A percentile compares a stretch with the other conserved stretches of the same genome.
Conservation (phyloP, 2,329 filamentous ascomycete genomes). For the Xylariaceae sp. region DNA sequence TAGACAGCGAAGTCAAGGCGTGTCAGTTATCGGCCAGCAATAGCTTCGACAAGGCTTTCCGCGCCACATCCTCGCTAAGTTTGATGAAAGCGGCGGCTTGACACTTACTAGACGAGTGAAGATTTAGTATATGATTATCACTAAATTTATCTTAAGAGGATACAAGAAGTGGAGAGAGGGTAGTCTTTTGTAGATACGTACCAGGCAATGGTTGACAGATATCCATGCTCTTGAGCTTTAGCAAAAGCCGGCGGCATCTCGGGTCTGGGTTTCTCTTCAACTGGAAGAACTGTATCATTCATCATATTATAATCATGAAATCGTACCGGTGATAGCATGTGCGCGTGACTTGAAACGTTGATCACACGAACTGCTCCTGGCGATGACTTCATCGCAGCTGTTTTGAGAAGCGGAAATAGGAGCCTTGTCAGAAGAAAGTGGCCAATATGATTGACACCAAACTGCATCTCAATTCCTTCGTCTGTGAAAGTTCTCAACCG, state of each 20-base stretch:
- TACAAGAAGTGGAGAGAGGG: too few species aligned
- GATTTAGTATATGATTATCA: too few species aligned
- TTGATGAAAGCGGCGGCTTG: too few species aligned
- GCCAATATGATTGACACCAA: slow-evolving; percentile 38
- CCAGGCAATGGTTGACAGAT: slow-evolving; percentile 42
- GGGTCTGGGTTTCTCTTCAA: slow-evolving; percentile 29
- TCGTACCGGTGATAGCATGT: slow-evolving; percentile 38
- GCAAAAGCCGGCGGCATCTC: slow-evolving; percentile 28
- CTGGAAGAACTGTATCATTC: slow-evolving; percentile 33
- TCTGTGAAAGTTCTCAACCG: slow-evolving; percentile 38
- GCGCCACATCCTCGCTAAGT: too few species aligned
- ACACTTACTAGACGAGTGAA: too few species aligned
- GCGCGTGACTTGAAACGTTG: slow-evolving; percentile 40
- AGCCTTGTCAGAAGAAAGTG: slow-evolving; percentile 38
- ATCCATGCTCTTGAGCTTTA: slow-evolving; percentile 32
- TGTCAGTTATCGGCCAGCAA: too few species aligned
- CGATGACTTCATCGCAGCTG: slow-evolving; percentile 30
- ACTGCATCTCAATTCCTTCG: slow-evolving; percentile 41
- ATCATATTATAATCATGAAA: slow-evolving; percentile 44
- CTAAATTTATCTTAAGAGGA: too few species aligned
- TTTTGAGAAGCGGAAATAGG: slow-evolving; percentile 33
- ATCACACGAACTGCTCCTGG: slow-evolving; percentile 34
- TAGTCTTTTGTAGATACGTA: too few species aligned
- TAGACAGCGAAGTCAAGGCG: too few species aligned
- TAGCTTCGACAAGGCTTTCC: too few species aligned